Base-by-base conservation (phyloP, 192 early-diverging fungal species). In the Backusella morwellensis region DNA sequence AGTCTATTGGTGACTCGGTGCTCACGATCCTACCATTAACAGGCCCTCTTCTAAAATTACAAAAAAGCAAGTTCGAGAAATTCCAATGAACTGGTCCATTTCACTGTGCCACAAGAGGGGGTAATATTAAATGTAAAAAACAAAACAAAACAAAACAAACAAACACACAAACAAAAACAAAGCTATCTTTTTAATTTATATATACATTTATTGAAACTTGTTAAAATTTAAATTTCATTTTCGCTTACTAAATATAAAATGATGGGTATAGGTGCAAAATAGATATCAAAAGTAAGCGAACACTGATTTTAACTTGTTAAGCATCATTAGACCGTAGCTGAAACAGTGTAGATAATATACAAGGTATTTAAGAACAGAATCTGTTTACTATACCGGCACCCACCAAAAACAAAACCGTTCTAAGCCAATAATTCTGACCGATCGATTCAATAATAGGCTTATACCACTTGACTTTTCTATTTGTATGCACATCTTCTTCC, bases 311-410 rank as follows among this genome's bases (percentile, higher is more conserved):
- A 63, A 63, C 23, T n/a, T 50, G 26, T 63, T 63, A 63, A 63
- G 26, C 11, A 63, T 29, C 23, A 29, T 63, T 29, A 63, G 29
- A 63, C 26, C 9, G 11, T 63, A 29, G 56, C 3, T 29, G 26
- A n/a, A 63, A 4, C 56, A 14, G n/a, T 26, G 29, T 63, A 63
- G 9, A 63, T 63, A 63, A 63, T 63, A 63, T 63, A 63, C 56
- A 63, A 63, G 56, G 23, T 69, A 21, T 70, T 70, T 50, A 72
- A 19, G 29, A 26, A 8, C 70, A 72, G 44, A 72, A 72, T 32
- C 70, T 36, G 26, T 72, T 72, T 32, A 72, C 9, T 32, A 72
- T 23, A 47, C 70, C 70, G 19, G 42, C 15, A 12, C 41, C 26
- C 17, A 44, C 23, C 26, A 72, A 72, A 32, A 41, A 72, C 3